Evolutionary conservation across 805 yeast genomes (phyloP), one percentile per base, ranked within the genome.

Genomic region (Zygosaccharomyces lentus): DNA sequence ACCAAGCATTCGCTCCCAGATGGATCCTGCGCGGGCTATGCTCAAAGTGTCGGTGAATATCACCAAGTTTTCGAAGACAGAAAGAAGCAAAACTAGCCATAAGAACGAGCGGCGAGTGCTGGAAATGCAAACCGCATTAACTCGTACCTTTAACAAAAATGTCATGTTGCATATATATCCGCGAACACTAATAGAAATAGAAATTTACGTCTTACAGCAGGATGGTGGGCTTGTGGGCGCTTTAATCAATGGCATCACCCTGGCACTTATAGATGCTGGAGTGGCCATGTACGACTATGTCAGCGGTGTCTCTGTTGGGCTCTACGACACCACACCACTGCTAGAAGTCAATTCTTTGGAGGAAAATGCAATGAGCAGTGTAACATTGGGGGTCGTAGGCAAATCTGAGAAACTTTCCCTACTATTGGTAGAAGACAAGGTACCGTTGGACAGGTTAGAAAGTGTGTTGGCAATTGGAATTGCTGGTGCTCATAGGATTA

Each of bases 201-300:
- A 78, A 36, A 70, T 90, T 6, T 86, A 87, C 53, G 89, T 93
- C 0, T 70, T 93, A 43, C 81, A 88, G 10, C 87, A 88, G 58
- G 99, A 93, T 59, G 99, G 99, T 31, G 96, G 96, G 0, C 61
- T 91, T 21, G 65, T 91, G 52, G 78, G 96, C 0, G 74, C 85
- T 1, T 79, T 93, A 53, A 74, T 87, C 35, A 93, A 93, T 62
- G 87, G 97, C 8, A 78, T 87, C 35, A 87, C 96, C 1, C 69
- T 93, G 56, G 97, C 96, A 0, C 72, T 93, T 36, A 80, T 93
- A 27, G 98, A 93, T 67, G 97, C 98, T 1, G 98, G 98, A 41
- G 82, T 93, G 37, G 84, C 96, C 4, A 82, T 93, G 84, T 85
- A 84, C 60, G 98, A 93, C 62, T 90, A 87, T 61, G 84, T 91